phyloP scores from a whole-genome alignment of 2,329 filamentous ascomycete species.

The Apiospora marii region DNA sequence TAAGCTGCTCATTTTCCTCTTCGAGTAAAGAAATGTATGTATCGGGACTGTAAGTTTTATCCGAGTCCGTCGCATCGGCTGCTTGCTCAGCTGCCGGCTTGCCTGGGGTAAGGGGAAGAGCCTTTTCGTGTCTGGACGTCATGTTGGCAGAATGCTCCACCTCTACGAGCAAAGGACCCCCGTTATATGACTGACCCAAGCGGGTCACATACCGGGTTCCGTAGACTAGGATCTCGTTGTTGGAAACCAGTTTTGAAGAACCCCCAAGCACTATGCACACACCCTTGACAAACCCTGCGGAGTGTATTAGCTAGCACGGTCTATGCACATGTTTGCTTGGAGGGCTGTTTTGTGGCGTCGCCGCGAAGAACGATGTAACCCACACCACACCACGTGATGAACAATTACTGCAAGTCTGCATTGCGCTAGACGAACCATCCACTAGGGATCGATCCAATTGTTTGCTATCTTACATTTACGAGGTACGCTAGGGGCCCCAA shows the following conservation, averaged over 20 bases:
- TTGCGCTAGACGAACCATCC: background rate
- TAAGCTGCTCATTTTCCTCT: too few species aligned
- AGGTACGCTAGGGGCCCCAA: background rate
- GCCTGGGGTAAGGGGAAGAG: too few species aligned
- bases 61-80: too few species aligned
- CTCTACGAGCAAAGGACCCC: too few species aligned
- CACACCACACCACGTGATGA: background rate
- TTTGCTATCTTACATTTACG: conserved; percentile 7
- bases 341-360: too few species aligned
- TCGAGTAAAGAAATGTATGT: too few species aligned
- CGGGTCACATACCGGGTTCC: background rate
- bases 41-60: too few species aligned
- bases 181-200: background rate
- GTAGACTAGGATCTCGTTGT: conserved; percentile 1
- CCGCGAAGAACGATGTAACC: conserved; percentile 8
- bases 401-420: background rate
- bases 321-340: background rate
- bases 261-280: background rate
- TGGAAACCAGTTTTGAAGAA: background rate
- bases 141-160: too few species aligned
- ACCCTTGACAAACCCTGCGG: background rate
- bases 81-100: too few species aligned
- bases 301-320: background rate
- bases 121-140: too few species aligned
- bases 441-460: background rate